Evolutionary conservation across 2,329 filamentous ascomycete species (phyloP).

Genomic region (Aspergillus tubingensis): DNA sequence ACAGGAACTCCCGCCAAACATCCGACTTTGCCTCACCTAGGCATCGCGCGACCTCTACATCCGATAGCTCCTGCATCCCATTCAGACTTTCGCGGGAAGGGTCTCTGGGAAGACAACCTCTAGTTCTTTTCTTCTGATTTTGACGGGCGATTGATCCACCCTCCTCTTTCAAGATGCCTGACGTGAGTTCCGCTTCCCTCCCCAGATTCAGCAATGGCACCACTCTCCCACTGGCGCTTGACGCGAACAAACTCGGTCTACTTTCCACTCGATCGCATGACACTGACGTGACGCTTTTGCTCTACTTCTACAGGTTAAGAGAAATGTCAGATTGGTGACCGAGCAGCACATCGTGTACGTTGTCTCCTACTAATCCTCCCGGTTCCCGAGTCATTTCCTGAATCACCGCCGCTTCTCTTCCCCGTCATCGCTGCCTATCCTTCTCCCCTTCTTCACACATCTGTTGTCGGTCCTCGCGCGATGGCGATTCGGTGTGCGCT

Average conservation of each 20-base stretch:
- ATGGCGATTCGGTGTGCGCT: not conserved
- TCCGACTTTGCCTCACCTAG: not conserved
- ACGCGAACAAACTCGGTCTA: slow-evolving; percentile 1
- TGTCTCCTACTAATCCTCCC: slow-evolving; percentile 12
- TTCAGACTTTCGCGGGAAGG: not conserved
- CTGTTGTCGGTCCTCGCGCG: slow-evolving; percentile 5
- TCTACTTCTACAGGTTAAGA: slow-evolving; percentile 62
- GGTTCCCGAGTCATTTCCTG: slow-evolving; percentile 5
- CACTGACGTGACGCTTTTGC: slow-evolving; percentile 21
- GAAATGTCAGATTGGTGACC: slow-evolving; percentile 89
- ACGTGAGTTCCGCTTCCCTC: slow-evolving; percentile 29
- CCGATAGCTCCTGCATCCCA: not conserved
- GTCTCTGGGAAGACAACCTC: not conserved
- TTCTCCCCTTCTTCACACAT: not conserved
- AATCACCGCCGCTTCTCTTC: slow-evolving; percentile 9
- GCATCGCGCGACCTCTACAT: not conserved
- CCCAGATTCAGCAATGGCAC: not conserved
- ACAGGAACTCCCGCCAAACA: not conserved
- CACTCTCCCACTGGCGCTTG: slow-evolving; percentile 8
- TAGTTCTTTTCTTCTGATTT: slow-evolving; percentile 5
- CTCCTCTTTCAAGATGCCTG: slow-evolving; percentile 33
- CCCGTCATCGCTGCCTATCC: slow-evolving; percentile 4
- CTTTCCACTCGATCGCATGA: slow-evolving; percentile 18
- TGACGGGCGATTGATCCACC: slow-evolving; percentile 5
- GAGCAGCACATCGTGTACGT: slow-evolving; percentile 86